A percentile compares a stretch with the other conserved stretches of the same genome.
These are phyloP conservation scores for Gentiana macrophylla DNA, from an alignment of 257 asterid species.

Conservation along the genomic window DNA sequence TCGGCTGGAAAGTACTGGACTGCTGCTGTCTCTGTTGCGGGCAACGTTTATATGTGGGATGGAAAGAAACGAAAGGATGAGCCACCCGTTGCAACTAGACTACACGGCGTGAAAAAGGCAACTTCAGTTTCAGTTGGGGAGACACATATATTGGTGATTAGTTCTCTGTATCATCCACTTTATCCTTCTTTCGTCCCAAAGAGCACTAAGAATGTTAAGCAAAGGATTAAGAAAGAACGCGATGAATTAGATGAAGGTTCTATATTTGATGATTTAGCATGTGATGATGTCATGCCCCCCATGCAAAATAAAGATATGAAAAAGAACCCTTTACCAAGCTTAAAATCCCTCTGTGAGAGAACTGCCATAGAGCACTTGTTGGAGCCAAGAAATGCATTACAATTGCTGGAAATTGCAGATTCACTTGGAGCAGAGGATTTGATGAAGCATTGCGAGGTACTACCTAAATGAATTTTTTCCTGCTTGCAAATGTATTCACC, in stretches of 20 bases:
- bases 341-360: slow-evolving; percentile 80
- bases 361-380: slow-evolving; percentile 71
- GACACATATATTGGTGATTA: slow-evolving; percentile 68
- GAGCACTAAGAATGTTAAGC: slow-evolving; percentile 20
- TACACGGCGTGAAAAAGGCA: slow-evolving; percentile 92
- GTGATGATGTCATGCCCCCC: slow-evolving; percentile 22
- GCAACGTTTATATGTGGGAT: slow-evolving; percentile 92
- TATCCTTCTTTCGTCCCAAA: slow-evolving; percentile 27
- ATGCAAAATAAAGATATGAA: slow-evolving; percentile 25
- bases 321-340: slow-evolving; percentile 44
- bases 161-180: slow-evolving; percentile 81
- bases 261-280: slow-evolving; percentile 53
- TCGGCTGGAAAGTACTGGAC: slow-evolving; percentile 97
- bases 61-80: slow-evolving; percentile 52
- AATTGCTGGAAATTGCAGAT: slow-evolving; percentile 86
- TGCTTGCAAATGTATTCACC: not conserved
- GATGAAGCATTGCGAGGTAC: slow-evolving; percentile 70
- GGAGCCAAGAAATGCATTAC: slow-evolving; percentile 84
- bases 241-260: slow-evolving; percentile 59
- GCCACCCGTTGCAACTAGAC: slow-evolving; percentile 49
- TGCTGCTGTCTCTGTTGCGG: slow-evolving; percentile 78
- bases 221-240: slow-evolving; percentile 27
- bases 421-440: slow-evolving; percentile 74
- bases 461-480: slow-evolving; percentile 9
- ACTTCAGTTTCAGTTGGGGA: slow-evolving; percentile 92